Evolutionary conservation across 768 basidiomycete species (phyloP).

Genomic region (Termitomyces sp.): DNA sequence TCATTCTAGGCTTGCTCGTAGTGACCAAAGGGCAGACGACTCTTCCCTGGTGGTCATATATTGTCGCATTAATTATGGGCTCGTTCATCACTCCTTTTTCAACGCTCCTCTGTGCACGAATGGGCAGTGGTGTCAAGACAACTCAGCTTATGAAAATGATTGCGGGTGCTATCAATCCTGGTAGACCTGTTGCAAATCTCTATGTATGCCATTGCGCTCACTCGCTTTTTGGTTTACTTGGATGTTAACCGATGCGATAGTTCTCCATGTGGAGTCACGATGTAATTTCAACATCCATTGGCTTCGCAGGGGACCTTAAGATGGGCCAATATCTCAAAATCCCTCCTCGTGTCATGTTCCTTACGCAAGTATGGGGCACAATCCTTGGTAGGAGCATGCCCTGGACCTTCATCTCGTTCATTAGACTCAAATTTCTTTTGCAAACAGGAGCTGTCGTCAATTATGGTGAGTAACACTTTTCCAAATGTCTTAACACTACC

Average conservation of each 20-base stretch:
- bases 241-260: slow-evolving; percentile 19
- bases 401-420: not conserved
- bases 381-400: slow-evolving; percentile 35
- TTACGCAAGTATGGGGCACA: slow-evolving; percentile 62
- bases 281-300: slow-evolving; percentile 33
- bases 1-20: slow-evolving; percentile 43
- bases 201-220: slow-evolving; percentile 34
- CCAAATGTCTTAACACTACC: no score
- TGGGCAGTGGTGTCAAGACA: slow-evolving; percentile 57
- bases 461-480: slow-evolving; percentile 23
- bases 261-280: slow-evolving; percentile 60
- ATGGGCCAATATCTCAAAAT: slow-evolving; percentile 54
- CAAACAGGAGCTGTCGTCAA: slow-evolving; percentile 28
- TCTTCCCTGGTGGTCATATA: slow-evolving; percentile 58
- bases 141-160: slow-evolving; percentile 64
- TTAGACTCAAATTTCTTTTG: not conserved
- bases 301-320: slow-evolving; percentile 57
- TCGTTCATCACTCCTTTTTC: slow-evolving; percentile 47
- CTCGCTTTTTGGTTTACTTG: not conserved
- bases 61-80: slow-evolving; percentile 49
- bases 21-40: slow-evolving; percentile 54
- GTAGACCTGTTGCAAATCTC: slow-evolving; percentile 63
- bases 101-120: slow-evolving; percentile 47
- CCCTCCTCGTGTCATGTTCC: slow-evolving; percentile 18
- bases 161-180: slow-evolving; percentile 53